phyloP scores from a whole-genome alignment of 768 basidiomycete species.

The Crepidotus variabilis region DNA sequence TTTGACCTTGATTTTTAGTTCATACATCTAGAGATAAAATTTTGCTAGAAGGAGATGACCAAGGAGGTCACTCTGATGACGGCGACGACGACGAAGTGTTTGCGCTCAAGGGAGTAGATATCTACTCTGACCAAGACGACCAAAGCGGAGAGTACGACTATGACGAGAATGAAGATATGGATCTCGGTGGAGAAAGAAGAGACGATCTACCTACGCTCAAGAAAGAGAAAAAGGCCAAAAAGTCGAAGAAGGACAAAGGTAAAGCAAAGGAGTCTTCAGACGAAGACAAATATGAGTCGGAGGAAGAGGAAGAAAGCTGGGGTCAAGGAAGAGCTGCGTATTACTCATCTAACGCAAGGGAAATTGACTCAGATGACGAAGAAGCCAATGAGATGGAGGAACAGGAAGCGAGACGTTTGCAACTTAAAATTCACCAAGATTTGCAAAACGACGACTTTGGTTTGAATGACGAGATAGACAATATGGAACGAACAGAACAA shows the following conservation, averaged over 20 bases:
- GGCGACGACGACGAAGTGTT: constrained; percentile 83
- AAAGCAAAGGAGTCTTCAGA: constrained; percentile 26
- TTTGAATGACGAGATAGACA: constrained; percentile 55
- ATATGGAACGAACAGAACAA: constrained; percentile 13
- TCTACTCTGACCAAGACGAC: constrained; percentile 36
- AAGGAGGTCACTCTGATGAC: constrained; percentile 41
- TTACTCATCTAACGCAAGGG: constrained; percentile 81
- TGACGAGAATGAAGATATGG: constrained; percentile 25
- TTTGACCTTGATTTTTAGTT: constrained; percentile 38
- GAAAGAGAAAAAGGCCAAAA: constrained; percentile 24
- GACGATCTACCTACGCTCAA: constrained; percentile 14
- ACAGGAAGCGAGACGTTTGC: constrained; percentile 79
- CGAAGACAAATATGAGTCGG: constrained; percentile 30
- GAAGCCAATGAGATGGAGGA: constrained; percentile 87
- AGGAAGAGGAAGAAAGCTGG: constrained; percentile 72
- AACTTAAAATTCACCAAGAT: constrained; percentile 66
- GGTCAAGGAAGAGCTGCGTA: constrained; percentile 77
- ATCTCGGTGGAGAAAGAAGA: constrained; percentile 32
- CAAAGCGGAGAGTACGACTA: constrained; percentile 35
- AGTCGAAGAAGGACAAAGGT: constrained; percentile 23
- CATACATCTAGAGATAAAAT: constrained; percentile 75
- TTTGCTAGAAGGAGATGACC: constrained; percentile 60
- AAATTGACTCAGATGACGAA: constrained; percentile 83
- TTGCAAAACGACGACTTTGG: constrained; percentile 85
- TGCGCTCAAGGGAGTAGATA: constrained; percentile 56